Evolutionary conservation across 305 asterid genomes (phyloP), one percentile per base, ranked within the genome.

Genomic region (Ilex paraguariensis): DNA sequence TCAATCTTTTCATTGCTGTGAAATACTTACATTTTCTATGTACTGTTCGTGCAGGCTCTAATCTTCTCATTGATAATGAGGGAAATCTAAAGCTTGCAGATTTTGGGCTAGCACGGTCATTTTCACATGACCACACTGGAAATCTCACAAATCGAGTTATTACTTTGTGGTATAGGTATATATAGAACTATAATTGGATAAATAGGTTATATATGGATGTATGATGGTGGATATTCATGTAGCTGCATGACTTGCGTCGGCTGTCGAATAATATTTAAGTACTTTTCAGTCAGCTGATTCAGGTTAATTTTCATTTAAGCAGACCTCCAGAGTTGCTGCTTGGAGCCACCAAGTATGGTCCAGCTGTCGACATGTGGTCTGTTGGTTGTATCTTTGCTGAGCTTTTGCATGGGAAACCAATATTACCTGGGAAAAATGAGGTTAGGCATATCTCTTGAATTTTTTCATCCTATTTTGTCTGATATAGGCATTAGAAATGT

Each of bases 341-440:
- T 62, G 98, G 98, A 76, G 94, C 97, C 74, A 92, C 96, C 32
- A 87, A 87, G 70, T 92, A 92, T 75, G 98, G 97, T 62, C 95
- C 98, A 49, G 83, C 97, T 42, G 97, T 92, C 69, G 98, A 92
- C 81, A 82, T 92, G 98, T 92, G 98, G 98, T 92, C 98, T 28
- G 97, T 89, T 61, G 98, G 98, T 70, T 92, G 98, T 74, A 89
- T 92, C 70, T 92, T 92, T 73, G 97, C 97, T 59, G 98, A 92
- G 74, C 95, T 92, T 66, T 75, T 92, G 80, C 59, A 75, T 63
- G 98, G 94, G 51, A 92, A 85, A 60, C 96, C 97, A 14, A 92
- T 92, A 69, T 81, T 92, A 74, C 78, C 91, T 0, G 98, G 97
- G 45, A 92, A 85, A 79, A 79, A 68, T 70, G 98, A 89, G 98